These are phyloP conservation scores for Coprinellus aureogranulatus DNA, from an alignment of 768 basidiomycete species.

Conservation along the genomic window DNA sequence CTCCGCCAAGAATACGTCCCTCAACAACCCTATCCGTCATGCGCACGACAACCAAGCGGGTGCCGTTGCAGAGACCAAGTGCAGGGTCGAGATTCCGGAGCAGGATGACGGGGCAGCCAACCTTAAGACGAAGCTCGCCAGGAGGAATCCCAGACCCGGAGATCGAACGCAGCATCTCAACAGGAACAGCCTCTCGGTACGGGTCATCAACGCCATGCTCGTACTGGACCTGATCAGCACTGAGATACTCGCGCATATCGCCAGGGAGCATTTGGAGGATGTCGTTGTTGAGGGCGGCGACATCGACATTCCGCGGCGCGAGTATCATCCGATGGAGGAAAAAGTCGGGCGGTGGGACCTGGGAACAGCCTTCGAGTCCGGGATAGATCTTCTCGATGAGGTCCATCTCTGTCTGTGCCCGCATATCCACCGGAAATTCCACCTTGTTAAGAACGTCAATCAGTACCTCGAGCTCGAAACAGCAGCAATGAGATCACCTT, in stretches of 20 bases:
- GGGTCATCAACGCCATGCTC: constrained; percentile 21
- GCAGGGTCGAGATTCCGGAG: constrained; percentile 27
- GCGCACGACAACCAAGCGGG: constrained; percentile 19
- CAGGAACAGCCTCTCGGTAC: constrained; percentile 14
- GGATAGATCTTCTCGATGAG: constrained; percentile 11
- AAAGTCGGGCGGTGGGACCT: constrained; percentile 19
- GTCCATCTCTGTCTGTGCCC: not conserved
- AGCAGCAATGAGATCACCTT: too few relatives aligned
- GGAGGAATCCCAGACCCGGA: constrained; percentile 32
- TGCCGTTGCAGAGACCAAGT: constrained; percentile 30
- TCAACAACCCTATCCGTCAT: constrained; percentile 25
- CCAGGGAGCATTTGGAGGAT: constrained; percentile 23
- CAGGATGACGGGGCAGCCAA: constrained; percentile 31
- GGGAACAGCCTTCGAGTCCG: not conserved
- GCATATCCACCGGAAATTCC: too few relatives aligned
- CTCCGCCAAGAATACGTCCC: constrained; percentile 33
- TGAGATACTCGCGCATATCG: constrained; percentile 15
- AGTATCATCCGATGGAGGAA: constrained; percentile 35
- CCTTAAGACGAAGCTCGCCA: constrained; percentile 25
- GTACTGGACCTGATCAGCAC: constrained; percentile 25
- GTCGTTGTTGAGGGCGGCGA: constrained; percentile 26
- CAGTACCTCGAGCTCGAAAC: too few relatives aligned
- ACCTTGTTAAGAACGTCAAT: too few relatives aligned
- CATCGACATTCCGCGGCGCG: constrained; percentile 30
- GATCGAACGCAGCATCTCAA: constrained; percentile 34